Base-by-base conservation (phyloP, 257 asterid genomes). In the Solanum dulcamara region DNA sequence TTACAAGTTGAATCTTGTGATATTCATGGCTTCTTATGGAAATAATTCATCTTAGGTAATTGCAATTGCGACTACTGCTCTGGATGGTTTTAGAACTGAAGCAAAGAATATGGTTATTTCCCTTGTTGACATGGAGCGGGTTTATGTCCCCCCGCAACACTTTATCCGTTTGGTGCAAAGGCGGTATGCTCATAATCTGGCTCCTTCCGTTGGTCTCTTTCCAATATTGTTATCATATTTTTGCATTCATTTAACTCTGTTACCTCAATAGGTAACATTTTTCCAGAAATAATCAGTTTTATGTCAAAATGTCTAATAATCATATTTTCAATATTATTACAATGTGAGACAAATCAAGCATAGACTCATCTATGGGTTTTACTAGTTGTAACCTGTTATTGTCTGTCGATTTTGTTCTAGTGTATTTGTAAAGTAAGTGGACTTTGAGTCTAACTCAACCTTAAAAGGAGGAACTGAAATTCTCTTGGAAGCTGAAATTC, bases 141-240 rank as follows among this genome's bases (percentile, higher is more conserved):
- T 85, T 59, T 86, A 53, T 86, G 88, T 86, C 3, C 88, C 88
- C 44, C 88, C 88, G 28, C 86, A 86, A 44, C 86, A 86, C 80
- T 86, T 86, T 44, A 86, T 86, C 57, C 85, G 86, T 48, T 81
- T 72, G 80, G 98, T 97, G 85, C 99, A 97, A 90, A 91, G 98
- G 86, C 92, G 98, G 98, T 97, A 91, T 86, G 93, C 83, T 83
- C 83, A 71, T 67, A 33, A 17, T 48, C 17, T 79, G 37, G 18
- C 44, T 48, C 42, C 64, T 77, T 77, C 3, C 10, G 55, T 48
- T 79, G 83, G 44, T 79, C 62, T 79, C 30, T 10, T 79, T 79
- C 83, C 10, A 14, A 18, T 79, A 48, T 46, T 30, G 28, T 48
- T 17, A 48, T 79, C 83, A 28, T 37, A 79, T 28, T 48, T 79